Evolutionary conservation across 345 rosid species (phyloP).

Genomic region (Moringa oleifera): DNA sequence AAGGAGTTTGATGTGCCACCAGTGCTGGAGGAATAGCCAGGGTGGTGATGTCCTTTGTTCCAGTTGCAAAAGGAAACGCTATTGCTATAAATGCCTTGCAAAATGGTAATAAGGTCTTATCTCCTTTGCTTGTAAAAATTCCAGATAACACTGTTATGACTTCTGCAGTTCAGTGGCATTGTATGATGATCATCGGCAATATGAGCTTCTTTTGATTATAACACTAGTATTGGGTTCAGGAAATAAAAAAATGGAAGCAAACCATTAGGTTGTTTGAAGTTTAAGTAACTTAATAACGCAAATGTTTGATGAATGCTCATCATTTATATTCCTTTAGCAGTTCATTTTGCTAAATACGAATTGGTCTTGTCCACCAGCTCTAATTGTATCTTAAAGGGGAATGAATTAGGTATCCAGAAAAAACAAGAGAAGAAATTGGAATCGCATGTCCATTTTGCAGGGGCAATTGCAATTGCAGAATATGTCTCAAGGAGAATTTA

Average conservation of each 20-base stretch:
- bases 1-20: slow-evolving; percentile 40
- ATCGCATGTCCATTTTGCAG: slow-evolving; percentile 50
- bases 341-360: slow-evolving; percentile 15
- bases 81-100: slow-evolving; percentile 48
- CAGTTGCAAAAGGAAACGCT: slow-evolving; percentile 41
- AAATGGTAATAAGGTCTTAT: slow-evolving; percentile 35
- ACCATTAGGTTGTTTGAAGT: not conserved
- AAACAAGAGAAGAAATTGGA: slow-evolving; percentile 33
- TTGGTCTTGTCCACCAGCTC: slow-evolving; percentile 8
- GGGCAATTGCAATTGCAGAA: slow-evolving; percentile 49
- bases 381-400: slow-evolving; percentile 17
- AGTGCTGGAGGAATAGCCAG: slow-evolving; percentile 35
- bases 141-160: not conserved
- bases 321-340: not conserved
- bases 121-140: slow-evolving; percentile 1
- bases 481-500: slow-evolving; percentile 39
- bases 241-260: not conserved
- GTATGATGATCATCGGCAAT: not conserved
- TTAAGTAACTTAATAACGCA: no score
- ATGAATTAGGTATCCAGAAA: slow-evolving; percentile 42
- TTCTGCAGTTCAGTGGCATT: not conserved
- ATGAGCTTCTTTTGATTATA: not conserved
- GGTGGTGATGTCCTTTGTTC: slow-evolving; percentile 32
- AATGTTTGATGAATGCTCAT: not conserved
- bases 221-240: not conserved